Base-by-base conservation (phyloP, 2,329 filamentous ascomycete species). In the Sclerotinia subarctica region DNA sequence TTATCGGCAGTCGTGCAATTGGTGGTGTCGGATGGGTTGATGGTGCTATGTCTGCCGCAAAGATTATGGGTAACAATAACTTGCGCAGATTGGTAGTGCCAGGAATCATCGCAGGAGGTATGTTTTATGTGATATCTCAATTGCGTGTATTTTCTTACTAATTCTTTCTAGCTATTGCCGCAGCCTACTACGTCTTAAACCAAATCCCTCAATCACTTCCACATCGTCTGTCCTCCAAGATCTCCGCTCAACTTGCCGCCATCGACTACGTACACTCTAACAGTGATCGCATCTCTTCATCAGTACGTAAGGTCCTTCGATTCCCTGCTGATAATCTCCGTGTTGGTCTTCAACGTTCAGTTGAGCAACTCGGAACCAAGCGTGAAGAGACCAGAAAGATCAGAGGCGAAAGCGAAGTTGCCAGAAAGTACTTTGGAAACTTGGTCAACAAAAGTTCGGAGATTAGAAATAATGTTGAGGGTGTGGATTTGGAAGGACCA, bases 231-330 rank as follows among this genome's bases (percentile, higher is more conserved):
- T 90, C 90, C 53, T 85, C 85, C 76, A 98, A 98, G 81, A 91
- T 99, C 69, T 90, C 93, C 2, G 82, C 87, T 44, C 92, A 93
- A 75, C 88, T 99, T 49, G 82, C 86, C 10, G 86, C 90, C 24
- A 88, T 97, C 76, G 95, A 99, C 81, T 99, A 98, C 77, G 92
- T 95, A 1, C 95, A 99, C 79, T 81, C 87, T 72, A 99, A 99
- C 81, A 88, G 93, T 56, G 83, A 86, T 24, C 91, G 95, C 66
- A 96, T 99, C 75, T 90, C 92, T 29, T 85, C 87, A 35, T 91
- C 96, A 66, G 93, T 97, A 53, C 92, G 94, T 73, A 92, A 93
- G 77, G 93, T 97, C 11, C 86, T 99, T 51, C 92, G 92, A 69
- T 88, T 91, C 74, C 95, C 95, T 0, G 92, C 94, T 1, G 91